Conservation (phyloP, 371 early-diverging fungal species). For the Apophysomyces trapeziformis region DNA sequence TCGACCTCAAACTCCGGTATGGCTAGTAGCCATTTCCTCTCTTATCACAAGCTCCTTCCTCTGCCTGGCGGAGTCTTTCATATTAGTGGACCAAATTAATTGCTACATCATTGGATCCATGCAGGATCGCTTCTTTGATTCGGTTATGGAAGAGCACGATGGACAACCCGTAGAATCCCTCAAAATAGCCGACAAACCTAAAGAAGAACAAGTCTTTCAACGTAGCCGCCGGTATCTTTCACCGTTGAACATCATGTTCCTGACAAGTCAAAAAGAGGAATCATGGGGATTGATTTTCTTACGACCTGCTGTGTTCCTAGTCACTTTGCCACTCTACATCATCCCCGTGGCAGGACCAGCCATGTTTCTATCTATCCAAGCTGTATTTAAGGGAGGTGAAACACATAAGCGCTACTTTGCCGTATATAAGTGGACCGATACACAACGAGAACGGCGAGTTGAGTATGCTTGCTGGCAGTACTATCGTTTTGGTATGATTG, state of each 20-base stretch:
- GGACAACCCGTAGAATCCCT: constrained; percentile 23
- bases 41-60: constrained; percentile 24
- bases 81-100: constrained; percentile 26
- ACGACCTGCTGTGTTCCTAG: constrained; percentile 31
- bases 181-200: constrained; percentile 15
- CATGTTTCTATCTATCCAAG: constrained; percentile 39
- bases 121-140: constrained; percentile 40
- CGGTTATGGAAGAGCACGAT: constrained; percentile 32
- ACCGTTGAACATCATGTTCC: constrained; percentile 34
- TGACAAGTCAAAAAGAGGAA: constrained; percentile 32
- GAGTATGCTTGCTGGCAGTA: constrained; percentile 41
- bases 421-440: constrained; percentile 32
- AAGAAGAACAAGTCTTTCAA: neutral
- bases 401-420: constrained; percentile 45
- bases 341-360: constrained; percentile 41
- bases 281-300: constrained; percentile 30
- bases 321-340: constrained; percentile 39
- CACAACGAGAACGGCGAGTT: constrained; percentile 34
- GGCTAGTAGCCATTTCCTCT: constrained; percentile 20
- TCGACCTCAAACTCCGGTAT: constrained; percentile 17
- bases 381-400: constrained; percentile 33
- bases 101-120: constrained; percentile 34
- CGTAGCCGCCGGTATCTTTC: constrained; percentile 28
- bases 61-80: constrained; percentile 35
- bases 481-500: constrained; percentile 45